Percentiles rank a stretch among this genome's conserved stretches.
Conservation (phyloP, 176 grass and related monocot genomes). For the Elaeis guineensis region DNA sequence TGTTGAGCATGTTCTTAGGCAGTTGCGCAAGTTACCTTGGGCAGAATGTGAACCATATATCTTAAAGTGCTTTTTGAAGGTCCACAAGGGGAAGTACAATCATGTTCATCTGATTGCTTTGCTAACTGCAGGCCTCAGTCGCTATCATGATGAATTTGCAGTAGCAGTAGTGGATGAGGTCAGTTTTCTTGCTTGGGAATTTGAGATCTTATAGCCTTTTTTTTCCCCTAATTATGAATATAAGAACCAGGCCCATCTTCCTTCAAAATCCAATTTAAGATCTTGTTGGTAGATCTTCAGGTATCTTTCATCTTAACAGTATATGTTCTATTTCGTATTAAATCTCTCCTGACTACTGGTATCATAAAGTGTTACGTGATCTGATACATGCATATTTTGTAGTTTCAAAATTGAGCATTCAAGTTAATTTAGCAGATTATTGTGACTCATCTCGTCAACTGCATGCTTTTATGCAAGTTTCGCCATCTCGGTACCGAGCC, state of each 20-base stretch:
- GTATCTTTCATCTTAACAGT: too few species aligned
- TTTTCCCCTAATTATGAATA: neutral
- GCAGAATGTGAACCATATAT: slow-evolving; percentile 79
- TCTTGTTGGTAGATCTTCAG: too few species aligned
- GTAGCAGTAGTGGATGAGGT: slow-evolving; percentile 87
- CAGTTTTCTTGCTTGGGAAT: slow-evolving; percentile 17
- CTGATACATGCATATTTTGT: too few species aligned
- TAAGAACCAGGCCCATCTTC: neutral
- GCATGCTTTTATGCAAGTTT: too few species aligned
- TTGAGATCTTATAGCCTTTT: neutral
- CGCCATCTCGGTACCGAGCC: too few species aligned
- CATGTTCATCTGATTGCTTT: slow-evolving; percentile 90
- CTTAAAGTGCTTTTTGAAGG: slow-evolving; percentile 93
- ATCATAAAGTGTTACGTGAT: too few species aligned
- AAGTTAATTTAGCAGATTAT: too few species aligned
- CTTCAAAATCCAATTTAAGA: too few species aligned
- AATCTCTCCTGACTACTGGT: too few species aligned
- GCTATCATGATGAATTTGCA: slow-evolving; percentile 85
- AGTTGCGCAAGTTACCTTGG: slow-evolving; percentile 97
- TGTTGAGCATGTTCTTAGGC: slow-evolving; percentile 81
- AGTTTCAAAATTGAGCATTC: too few species aligned
- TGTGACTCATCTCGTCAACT: too few species aligned
- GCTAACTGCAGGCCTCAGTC: slow-evolving; percentile 81
- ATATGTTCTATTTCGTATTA: too few species aligned
- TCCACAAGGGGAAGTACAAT: slow-evolving; percentile 98